A percentile compares a stretch with the other conserved stretches of the same genome.
These are phyloP conservation scores for Umbelopsis ramanniana DNA, from an alignment of 192 early-diverging fungal genomes.

Conservation along the genomic window DNA sequence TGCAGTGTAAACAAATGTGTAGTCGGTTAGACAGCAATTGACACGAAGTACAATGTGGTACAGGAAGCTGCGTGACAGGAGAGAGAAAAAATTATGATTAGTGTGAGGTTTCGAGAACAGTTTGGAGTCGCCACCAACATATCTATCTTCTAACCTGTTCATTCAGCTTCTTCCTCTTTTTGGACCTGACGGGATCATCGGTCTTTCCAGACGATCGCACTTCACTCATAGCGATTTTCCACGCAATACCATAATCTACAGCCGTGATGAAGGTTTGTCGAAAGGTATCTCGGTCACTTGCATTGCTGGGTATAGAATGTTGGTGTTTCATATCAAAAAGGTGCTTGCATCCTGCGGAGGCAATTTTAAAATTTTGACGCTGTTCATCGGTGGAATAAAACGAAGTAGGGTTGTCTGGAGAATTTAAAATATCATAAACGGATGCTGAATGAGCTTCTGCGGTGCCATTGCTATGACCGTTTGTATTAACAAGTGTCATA, in stretches of 20 bases:
- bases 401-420: conserved; percentile 24
- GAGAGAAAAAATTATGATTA: background rate
- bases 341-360: conserved; percentile 2
- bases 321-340: background rate
- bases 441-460: background rate
- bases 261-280: background rate
- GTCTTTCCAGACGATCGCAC: background rate
- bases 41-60: conserved; percentile 61
- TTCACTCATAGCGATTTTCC: conserved; percentile 4
- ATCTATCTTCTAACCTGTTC: background rate
- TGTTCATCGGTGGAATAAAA: conserved; percentile 24
- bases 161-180: conserved; percentile 15
- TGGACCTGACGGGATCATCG: background rate
- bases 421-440: conserved; percentile 33
- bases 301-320: background rate
- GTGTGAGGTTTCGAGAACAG: background rate
- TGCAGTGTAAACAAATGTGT: conserved; percentile 86
- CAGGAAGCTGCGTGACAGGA: conserved; percentile 47
- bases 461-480: background rate
- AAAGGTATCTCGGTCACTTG: background rate
- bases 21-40: conserved; percentile 63
- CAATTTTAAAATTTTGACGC: background rate
- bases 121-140: background rate
- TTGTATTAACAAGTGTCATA: background rate
- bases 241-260: conserved; percentile 3